Evolutionary conservation across 495 filamentous ascomycete species (phyloP).

Genomic region (Xylaria palmicola): DNA sequence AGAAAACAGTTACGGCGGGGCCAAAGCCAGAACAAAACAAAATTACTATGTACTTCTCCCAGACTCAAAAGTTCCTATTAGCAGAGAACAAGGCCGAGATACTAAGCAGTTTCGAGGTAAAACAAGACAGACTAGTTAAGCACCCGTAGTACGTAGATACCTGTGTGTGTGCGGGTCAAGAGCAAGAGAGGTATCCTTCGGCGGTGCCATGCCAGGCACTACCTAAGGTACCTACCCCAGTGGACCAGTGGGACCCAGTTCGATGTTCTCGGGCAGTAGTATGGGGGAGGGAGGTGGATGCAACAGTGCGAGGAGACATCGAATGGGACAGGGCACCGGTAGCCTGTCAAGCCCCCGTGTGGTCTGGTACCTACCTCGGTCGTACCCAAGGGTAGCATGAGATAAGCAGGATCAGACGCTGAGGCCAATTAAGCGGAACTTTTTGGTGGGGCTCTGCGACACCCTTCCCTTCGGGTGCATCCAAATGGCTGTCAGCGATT

Average conservation of each 20-base stretch:
- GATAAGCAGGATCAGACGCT: background rate
- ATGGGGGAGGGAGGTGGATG: conserved; percentile 6
- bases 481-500: conserved; percentile 9
- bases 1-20: too few relatives aligned
- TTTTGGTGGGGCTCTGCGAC: background rate
- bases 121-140: too few relatives aligned
- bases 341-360: conserved; percentile 5
- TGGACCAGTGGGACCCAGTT: background rate
- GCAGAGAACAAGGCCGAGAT: too few relatives aligned
- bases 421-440: background rate
- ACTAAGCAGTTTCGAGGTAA: too few relatives aligned
- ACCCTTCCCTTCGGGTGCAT: conserved; percentile 1
- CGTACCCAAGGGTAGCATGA: background rate
- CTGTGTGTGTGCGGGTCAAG: too few relatives aligned
- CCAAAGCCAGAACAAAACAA: too few relatives aligned
- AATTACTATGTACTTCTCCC: too few relatives aligned
- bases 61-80: too few relatives aligned
- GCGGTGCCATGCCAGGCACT: too few relatives aligned
- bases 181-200: too few relatives aligned
- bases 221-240: too few relatives aligned
- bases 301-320: conserved; percentile 4
- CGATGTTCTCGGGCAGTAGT: conserved; percentile 1
- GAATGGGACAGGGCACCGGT: conserved; percentile 5
- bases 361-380: background rate
- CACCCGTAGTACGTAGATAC: too few relatives aligned